Evolutionary conservation across 164 flowering plant species (phyloP).

Genomic region (Umbellularia californica): DNA sequence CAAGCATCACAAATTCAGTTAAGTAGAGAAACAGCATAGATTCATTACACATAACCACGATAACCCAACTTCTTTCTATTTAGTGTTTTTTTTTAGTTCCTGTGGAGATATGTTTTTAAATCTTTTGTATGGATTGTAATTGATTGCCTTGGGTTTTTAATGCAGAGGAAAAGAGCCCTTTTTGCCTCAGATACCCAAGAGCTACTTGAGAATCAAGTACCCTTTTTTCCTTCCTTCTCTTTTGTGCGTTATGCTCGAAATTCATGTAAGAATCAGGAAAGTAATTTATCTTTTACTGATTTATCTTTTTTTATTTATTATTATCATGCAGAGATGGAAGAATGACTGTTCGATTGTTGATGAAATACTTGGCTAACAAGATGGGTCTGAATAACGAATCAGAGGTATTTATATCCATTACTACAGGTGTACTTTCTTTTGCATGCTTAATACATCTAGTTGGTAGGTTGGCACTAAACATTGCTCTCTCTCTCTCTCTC

Average conservation of each 20-base stretch:
- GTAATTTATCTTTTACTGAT: not conserved
- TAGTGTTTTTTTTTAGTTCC: not conserved
- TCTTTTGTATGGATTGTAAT: constrained; percentile 6
- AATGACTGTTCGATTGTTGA: constrained; percentile 78
- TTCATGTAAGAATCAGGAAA: constrained; percentile 5
- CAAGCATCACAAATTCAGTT: constrained; percentile 82
- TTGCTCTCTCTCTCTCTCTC: constrained; percentile 1
- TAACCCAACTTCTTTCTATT: not conserved
- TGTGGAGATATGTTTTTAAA: not conserved
- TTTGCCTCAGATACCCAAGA: constrained; percentile 91
- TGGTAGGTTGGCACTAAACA: constrained; percentile 6
- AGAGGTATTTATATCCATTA: constrained; percentile 55
- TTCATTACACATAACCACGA: not conserved
- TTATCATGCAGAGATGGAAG: constrained; percentile 59
- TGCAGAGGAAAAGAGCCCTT: constrained; percentile 77
- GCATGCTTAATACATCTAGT: constrained; percentile 9
- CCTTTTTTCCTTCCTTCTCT: not conserved
- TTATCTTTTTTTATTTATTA: not conserved
- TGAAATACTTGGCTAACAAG: constrained; percentile 89
- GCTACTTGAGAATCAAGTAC: constrained; percentile 92
- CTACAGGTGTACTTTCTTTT: not conserved
- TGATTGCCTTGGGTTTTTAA: constrained; percentile 17
- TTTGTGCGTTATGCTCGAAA: not conserved
- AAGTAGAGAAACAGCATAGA: constrained; percentile 22
- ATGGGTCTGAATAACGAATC: constrained; percentile 84